Base-by-base conservation (phyloP, 306 rosid species). In the Begonia peltatifolia region DNA sequence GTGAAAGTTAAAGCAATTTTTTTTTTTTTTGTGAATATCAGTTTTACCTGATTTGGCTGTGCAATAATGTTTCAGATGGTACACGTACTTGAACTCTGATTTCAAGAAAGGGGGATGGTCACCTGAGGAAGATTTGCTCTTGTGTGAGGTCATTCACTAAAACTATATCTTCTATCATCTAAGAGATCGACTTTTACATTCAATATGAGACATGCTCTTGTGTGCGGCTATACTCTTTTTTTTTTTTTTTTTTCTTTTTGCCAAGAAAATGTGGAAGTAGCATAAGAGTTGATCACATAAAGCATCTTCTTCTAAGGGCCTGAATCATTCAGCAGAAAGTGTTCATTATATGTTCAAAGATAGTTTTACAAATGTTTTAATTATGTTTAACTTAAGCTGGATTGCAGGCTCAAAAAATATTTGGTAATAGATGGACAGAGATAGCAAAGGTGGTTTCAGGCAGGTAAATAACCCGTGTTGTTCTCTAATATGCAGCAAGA, bases 41-140 rank as follows among this genome's bases (percentile, higher is more conserved):
- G 11, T 63, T 54, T 56, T 59, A 56, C 57, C 51, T 10, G 57
- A 56, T 57, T 54, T 50, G 65, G 64, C 69, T 47, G 59, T 9
- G 68, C 38, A 61, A 11, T 66, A 66, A 11, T 44, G 48, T 47
- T 62, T 44, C 84, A 92, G 99, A 70, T 92, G 99, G 99, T 92
- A 81, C 79, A 92, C 99, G 8, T 92, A 92, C 60, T 79, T 92
- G 77, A 92, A 92, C 79, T 92, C 99, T 50, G 94, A 87, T 64
- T 92, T 92, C 84, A 92, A 92, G 81, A 92, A 87, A 79, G 99
- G 99, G 52, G 99, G 99, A 10, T 92, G 99, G 99, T 83, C 99
- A 15, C 96, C 93, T 6, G 99, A 92, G 58, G 99, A 92, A 76
- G 99, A 92, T 61, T 57, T 81, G 76, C 94, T 92, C 64, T 84